Conservation (phyloP, 306 rosid genomes). For the Cajanus cajan region DNA sequence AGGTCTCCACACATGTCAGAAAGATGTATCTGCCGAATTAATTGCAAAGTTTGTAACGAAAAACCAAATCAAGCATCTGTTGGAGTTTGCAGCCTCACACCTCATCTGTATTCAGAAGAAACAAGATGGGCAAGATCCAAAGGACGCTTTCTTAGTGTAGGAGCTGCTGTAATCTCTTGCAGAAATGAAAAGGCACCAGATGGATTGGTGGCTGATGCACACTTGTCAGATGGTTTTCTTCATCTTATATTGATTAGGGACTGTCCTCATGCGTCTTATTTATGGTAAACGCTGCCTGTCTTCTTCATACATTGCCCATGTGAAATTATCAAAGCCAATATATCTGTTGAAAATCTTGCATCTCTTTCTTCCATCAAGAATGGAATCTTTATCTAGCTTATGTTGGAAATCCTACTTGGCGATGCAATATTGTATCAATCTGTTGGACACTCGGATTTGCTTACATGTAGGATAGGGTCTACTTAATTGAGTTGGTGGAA, state of each 20-base stretch:
- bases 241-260: constrained; percentile 82
- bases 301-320: constrained; percentile 2
- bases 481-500: neutral
- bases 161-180: constrained; percentile 88
- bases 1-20: constrained; percentile 42
- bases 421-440: constrained; percentile 5
- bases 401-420: constrained; percentile 2
- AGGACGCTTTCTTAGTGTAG: constrained; percentile 82
- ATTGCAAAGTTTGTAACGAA: constrained; percentile 68
- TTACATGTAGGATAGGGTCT: neutral
- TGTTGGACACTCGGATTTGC: neutral
- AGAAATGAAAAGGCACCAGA: constrained; percentile 94
- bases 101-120: constrained; percentile 47
- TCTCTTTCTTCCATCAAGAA: neutral
- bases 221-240: constrained; percentile 91
- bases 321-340: neutral
- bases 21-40: constrained; percentile 61
- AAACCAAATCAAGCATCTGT: constrained; percentile 31
- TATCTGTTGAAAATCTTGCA: neutral
- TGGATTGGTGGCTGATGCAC: constrained; percentile 95
- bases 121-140: constrained; percentile 69
- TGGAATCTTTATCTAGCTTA: neutral
- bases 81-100: constrained; percentile 34
- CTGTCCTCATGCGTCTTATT: constrained; percentile 78
- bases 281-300: constrained; percentile 49